Conservation (phyloP, 1,284 basidiomycete genomes). For the Ganoderma lucidum region DNA sequence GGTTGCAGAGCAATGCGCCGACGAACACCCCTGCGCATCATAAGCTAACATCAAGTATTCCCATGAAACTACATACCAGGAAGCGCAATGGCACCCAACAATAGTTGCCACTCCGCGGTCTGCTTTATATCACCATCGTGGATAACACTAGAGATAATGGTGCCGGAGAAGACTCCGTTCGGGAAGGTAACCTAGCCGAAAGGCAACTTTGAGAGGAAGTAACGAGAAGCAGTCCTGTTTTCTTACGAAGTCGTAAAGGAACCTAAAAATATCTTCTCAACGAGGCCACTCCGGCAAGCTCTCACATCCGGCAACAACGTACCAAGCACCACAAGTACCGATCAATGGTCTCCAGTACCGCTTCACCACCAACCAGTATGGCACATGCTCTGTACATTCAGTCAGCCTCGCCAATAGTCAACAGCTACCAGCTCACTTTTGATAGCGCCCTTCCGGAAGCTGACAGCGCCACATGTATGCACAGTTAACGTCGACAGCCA, state of each 20-base stretch:
- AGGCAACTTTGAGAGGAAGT: slow-evolving; percentile 6
- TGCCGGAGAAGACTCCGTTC: slow-evolving; percentile 72
- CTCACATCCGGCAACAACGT: slow-evolving; percentile 28
- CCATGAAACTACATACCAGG: slow-evolving; percentile 54
- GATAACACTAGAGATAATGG: slow-evolving; percentile 68
- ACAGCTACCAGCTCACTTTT: slow-evolving; percentile 51
- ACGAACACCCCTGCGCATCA: slow-evolving; percentile 48
- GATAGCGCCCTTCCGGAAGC: slow-evolving; percentile 67
- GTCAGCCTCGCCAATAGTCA: slow-evolving; percentile 15
- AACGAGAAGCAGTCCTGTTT: background rate
- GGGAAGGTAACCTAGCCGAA: slow-evolving; percentile 67
- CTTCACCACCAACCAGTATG: slow-evolving; percentile 68
- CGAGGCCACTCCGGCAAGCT: slow-evolving; percentile 5
- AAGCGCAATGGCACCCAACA: slow-evolving; percentile 72
- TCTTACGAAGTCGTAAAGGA: slow-evolving; percentile 76
- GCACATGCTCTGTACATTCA: slow-evolving; percentile 55
- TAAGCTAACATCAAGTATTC: slow-evolving; percentile 12
- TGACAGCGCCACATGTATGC: slow-evolving; percentile 14
- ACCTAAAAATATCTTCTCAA: slow-evolving; percentile 49
- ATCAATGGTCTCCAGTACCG: slow-evolving; percentile 76
- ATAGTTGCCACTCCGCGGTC: slow-evolving; percentile 77
- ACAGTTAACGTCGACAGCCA: slow-evolving; percentile 14
- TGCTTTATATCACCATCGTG: slow-evolving; percentile 58
- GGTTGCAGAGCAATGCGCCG: slow-evolving; percentile 71
- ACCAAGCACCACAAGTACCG: slow-evolving; percentile 79